A percentile compares a stretch with the other conserved stretches of the same genome.
These are phyloP conservation scores for Brassica juncea DNA, from an alignment of 345 rosid genomes.

Conservation along the genomic window DNA sequence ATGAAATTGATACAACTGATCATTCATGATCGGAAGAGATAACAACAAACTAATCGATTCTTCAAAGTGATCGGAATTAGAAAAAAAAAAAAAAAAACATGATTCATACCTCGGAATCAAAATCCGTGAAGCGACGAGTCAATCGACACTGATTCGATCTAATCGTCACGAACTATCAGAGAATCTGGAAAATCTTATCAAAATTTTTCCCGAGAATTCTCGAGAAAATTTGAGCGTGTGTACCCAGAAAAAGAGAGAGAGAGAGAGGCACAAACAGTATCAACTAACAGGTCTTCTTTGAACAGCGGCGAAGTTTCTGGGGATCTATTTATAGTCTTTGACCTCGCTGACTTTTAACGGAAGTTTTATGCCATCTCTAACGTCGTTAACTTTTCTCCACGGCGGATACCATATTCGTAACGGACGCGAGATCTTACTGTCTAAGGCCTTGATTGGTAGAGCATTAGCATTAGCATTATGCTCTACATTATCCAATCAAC, in stretches of 20 bases:
- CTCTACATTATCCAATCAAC: no score
- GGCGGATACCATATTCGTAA: slow-evolving; percentile 26
- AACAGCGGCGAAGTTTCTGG: slow-evolving; percentile 28
- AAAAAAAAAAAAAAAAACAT: neutral
- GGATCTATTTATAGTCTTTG: slow-evolving; percentile 12
- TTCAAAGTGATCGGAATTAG: slow-evolving; percentile 1
- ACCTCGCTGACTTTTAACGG: slow-evolving; percentile 29
- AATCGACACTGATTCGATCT: slow-evolving; percentile 6
- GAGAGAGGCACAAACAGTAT: slow-evolving; percentile 14
- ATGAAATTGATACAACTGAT: neutral
- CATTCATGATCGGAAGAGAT: slow-evolving; percentile 14
- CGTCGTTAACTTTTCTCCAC: slow-evolving; percentile 34
- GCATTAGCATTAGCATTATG: no score
- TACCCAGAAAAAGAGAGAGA: neutral
- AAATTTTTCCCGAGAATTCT: slow-evolving; percentile 9
- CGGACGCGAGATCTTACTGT: slow-evolving; percentile 23
- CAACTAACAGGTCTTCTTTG: slow-evolving; percentile 30
- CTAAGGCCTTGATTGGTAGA: no score
- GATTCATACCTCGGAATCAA: slow-evolving; percentile 15
- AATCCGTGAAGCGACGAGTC: neutral
- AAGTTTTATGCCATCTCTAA: slow-evolving; percentile 10
- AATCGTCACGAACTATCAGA: slow-evolving; percentile 4
- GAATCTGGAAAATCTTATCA: slow-evolving; percentile 20
- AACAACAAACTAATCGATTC: neutral
- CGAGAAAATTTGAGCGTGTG: neutral